Conservation (phyloP, 2,329 filamentous ascomycete species). For the Xylaria sp. region DNA sequence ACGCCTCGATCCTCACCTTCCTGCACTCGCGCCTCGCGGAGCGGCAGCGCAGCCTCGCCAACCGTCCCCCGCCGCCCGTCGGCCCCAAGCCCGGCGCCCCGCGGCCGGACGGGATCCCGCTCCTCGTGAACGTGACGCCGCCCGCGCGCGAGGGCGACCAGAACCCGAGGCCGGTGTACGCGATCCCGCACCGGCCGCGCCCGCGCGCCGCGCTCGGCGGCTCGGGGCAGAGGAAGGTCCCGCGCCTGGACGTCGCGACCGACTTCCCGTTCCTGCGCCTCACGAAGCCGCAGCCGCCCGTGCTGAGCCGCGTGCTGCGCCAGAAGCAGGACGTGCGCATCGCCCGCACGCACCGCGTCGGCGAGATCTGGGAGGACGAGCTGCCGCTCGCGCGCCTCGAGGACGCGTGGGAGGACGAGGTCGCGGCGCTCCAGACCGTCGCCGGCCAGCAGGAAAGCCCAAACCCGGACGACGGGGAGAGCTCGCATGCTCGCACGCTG, state of each 20-base stretch:
- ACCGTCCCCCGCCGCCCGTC: background rate
- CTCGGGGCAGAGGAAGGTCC: conserved; percentile 58
- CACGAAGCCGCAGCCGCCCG: conserved; percentile 66
- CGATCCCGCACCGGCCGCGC: conserved; percentile 51
- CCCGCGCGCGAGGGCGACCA: conserved; percentile 41
- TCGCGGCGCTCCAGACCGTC: no score
- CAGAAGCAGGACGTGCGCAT: conserved; percentile 55
- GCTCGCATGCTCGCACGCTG: conserved; percentile 23
- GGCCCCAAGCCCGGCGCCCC: conserved; percentile 26
- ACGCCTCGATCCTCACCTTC: conserved; percentile 49
- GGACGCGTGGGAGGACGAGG: conserved; percentile 42
- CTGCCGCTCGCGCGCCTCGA: conserved; percentile 29
- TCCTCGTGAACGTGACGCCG: conserved; percentile 41
- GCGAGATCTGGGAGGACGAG: conserved; percentile 43
- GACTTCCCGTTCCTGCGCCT: conserved; percentile 69
- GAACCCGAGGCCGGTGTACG: conserved; percentile 50
- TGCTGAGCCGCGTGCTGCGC: conserved; percentile 63
- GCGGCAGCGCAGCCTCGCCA: conserved; percentile 29
- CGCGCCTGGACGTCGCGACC: conserved; percentile 59
- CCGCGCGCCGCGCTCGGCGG: conserved; percentile 56
- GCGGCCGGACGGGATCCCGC: conserved; percentile 33
- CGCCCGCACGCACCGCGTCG: conserved; percentile 45
- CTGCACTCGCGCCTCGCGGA: conserved; percentile 47
- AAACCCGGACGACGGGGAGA: conserved; percentile 1
- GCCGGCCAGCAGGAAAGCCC: no score